Percentiles rank a stretch among this genome's conserved stretches.
phyloP scores from a whole-genome alignment of 768 basidiomycete genomes.

The Lactarius pseudohatsudake region DNA sequence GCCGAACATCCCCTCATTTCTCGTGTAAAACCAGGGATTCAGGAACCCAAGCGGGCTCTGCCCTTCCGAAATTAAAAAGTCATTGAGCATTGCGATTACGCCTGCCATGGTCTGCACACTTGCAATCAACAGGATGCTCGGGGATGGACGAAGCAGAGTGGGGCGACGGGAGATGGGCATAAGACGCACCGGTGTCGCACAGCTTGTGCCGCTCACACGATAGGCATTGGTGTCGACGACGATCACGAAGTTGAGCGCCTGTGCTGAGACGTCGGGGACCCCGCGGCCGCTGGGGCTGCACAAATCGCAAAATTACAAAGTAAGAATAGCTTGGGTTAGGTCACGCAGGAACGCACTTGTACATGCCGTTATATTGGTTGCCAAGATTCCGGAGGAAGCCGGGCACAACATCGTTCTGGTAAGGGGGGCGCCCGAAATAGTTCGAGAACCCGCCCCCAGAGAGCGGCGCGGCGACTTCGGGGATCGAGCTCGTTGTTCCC shows the following conservation, averaged over 20 bases:
- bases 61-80: neutral
- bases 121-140: neutral
- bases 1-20: too few relatives aligned
- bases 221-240: accelerated
- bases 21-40: neutral
- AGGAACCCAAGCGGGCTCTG: neutral
- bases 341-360: too few relatives aligned
- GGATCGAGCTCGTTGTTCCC: neutral
- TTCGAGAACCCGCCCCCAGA: too few relatives aligned
- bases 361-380: too few relatives aligned
- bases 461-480: too few relatives aligned
- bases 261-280: neutral
- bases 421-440: too few relatives aligned
- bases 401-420: too few relatives aligned
- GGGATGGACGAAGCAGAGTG: neutral
- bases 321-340: neutral
- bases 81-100: neutral
- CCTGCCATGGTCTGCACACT: neutral
- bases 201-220: neutral
- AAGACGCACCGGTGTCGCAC: neutral
- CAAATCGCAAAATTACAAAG: neutral
- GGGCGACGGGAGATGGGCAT: neutral
- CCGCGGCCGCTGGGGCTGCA: neutral
- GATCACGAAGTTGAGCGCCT: neutral
- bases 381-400: too few relatives aligned